phyloP scores from a whole-genome alignment of 257 asterid species.

The Ajuga chamaepitys region DNA sequence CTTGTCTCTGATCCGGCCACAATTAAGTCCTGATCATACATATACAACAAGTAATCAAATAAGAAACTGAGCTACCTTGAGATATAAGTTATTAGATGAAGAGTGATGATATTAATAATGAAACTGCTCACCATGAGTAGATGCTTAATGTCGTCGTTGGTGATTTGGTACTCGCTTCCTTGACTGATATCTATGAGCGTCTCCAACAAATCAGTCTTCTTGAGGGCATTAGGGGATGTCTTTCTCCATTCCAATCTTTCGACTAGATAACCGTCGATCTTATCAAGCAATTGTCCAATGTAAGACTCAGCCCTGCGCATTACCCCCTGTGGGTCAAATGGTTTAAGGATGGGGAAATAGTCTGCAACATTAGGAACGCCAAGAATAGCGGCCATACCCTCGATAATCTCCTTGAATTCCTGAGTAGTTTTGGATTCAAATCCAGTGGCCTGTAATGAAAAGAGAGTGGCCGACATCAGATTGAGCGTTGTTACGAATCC shows the following conservation, averaged over 20 bases:
- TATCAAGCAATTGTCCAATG: too few species aligned
- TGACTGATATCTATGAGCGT: conserved; percentile 9
- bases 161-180: conserved; percentile 6
- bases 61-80: too few species aligned
- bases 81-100: too few species aligned
- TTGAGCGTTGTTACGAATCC: too few species aligned
- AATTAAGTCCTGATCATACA: background rate
- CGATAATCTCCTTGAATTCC: conserved; percentile 25
- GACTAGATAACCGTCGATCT: background rate
- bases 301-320: conserved; percentile 3
- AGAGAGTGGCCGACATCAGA: too few species aligned
- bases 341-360: conserved; percentile 20
- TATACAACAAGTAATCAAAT: background rate
- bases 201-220: conserved; percentile 16
- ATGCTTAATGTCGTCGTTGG: conserved; percentile 10
- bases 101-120: too few species aligned
- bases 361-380: conserved; percentile 35
- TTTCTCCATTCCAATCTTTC: background rate
- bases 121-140: background rate
- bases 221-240: background rate
- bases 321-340: conserved; percentile 30
- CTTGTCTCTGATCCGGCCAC: background rate
- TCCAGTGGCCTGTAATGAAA: too few species aligned
- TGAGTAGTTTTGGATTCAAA: too few species aligned
- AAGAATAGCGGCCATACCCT: conserved; percentile 11